A percentile compares a stretch with the other conserved stretches of the same genome.
phyloP scores from a whole-genome alignment of 176 grass and related monocot species.

The Chloris gayana region DNA sequence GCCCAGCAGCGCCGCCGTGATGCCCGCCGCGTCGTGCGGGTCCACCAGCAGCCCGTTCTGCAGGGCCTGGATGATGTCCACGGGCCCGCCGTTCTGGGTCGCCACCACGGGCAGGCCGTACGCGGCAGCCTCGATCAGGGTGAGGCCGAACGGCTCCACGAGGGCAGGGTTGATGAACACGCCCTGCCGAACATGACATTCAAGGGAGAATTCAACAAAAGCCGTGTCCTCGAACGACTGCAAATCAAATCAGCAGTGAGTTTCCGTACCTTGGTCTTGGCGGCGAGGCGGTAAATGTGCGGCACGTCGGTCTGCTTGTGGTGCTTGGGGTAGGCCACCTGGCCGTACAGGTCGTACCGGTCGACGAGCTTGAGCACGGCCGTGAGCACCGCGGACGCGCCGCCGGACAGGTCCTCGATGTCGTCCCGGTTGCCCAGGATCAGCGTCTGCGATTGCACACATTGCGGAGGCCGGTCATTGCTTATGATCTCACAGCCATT shows the following conservation, averaged over 20 bases:
- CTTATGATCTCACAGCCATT: too few species aligned
- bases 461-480: neutral
- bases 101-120: constrained; percentile 93
- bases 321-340: constrained; percentile 93
- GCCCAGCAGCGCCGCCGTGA: constrained; percentile 69
- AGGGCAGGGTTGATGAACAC: constrained; percentile 96
- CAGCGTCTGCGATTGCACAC: constrained; percentile 72
- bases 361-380: constrained; percentile 87
- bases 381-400: constrained; percentile 60
- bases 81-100: constrained; percentile 87
- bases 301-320: constrained; percentile 94
- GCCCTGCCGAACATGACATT: constrained; percentile 43
- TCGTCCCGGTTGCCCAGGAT: constrained; percentile 95
- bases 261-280: constrained; percentile 76
- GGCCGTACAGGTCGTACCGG: constrained; percentile 88
- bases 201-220: neutral
- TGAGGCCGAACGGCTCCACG: constrained; percentile 92
- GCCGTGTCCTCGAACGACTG: too few species aligned
- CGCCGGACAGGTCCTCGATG: constrained; percentile 89
- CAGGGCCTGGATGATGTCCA: constrained; percentile 90
- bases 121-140: constrained; percentile 91
- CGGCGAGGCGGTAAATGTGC: constrained; percentile 83
- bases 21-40: constrained; percentile 69
- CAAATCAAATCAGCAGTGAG: neutral
- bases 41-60: constrained; percentile 86